Conservation (phyloP, 306 rosid genomes). For the Styphnolobium japonicum region DNA sequence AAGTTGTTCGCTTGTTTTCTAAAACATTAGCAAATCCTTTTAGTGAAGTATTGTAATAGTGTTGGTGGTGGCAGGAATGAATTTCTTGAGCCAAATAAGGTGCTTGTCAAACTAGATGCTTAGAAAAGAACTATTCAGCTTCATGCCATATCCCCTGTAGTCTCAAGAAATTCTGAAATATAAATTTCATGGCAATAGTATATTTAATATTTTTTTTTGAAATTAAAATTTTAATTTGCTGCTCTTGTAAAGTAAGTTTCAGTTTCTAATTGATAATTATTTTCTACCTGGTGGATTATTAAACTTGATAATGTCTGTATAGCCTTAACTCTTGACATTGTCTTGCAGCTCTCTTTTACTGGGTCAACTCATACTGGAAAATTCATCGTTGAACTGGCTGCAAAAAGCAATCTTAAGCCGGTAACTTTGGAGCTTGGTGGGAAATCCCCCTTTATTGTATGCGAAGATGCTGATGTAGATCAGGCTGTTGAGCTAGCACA, state of each 20-base stretch:
- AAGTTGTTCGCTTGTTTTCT: not conserved
- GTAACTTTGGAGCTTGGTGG: conserved; percentile 87
- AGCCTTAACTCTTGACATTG: not conserved
- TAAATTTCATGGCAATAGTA: not conserved
- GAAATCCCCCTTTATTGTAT: conserved; percentile 79
- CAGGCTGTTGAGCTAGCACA: conserved; percentile 74
- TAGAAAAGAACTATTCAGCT: not conserved
- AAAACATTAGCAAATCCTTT: not conserved
- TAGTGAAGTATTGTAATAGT: not conserved
- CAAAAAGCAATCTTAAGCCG: conserved; percentile 74
- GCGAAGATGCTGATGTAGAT: conserved; percentile 78
- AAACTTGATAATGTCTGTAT: not conserved
- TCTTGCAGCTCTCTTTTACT: conserved; percentile 77
- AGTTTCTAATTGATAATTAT: not conserved
- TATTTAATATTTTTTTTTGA: too few species aligned
- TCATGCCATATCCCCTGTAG: not conserved
- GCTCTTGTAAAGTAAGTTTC: not conserved
- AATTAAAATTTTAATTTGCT: not conserved
- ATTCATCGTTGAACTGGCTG: conserved; percentile 53
- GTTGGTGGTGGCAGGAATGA: not conserved
- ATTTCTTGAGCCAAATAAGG: not conserved
- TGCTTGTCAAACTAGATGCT: not conserved
- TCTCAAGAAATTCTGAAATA: not conserved
- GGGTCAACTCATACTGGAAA: conserved; percentile 79
- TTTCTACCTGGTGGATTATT: not conserved